Evolutionary conservation across 371 early-diverging fungal species (phyloP).

Genomic region (Haplosporangium sp.): DNA sequence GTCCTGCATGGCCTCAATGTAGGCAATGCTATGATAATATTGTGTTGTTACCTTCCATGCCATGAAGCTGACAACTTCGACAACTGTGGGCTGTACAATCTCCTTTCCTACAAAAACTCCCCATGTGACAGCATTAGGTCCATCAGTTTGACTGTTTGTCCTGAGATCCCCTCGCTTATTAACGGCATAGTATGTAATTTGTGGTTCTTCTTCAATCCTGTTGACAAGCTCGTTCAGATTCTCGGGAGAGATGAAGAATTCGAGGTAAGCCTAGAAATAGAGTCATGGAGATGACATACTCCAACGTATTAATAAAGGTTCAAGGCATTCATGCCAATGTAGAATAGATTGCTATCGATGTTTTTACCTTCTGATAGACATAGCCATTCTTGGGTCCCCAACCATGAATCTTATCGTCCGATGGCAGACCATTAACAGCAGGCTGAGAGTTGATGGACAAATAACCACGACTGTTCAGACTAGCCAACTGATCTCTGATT

Average conservation of each 20-base stretch:
- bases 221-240: slow-evolving; percentile 75
- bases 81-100: slow-evolving; percentile 96
- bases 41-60: slow-evolving; percentile 87
- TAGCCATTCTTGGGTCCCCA: slow-evolving; percentile 98
- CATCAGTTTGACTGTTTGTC: slow-evolving; percentile 86
- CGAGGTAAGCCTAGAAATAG: slow-evolving; percentile 83
- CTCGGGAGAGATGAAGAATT: slow-evolving; percentile 90
- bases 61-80: slow-evolving; percentile 91
- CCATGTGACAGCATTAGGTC: slow-evolving; percentile 98
- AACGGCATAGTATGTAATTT: slow-evolving; percentile 92
- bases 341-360: too few relatives aligned
- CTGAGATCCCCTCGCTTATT: slow-evolving; percentile 88
- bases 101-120: slow-evolving; percentile 99
- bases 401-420: slow-evolving; percentile 84
- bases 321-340: too few relatives aligned
- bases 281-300: not conserved
- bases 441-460: slow-evolving; percentile 97
- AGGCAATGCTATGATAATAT: too few relatives aligned
- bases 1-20: not conserved
- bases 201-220: slow-evolving; percentile 73
- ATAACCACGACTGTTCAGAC: slow-evolving; percentile 85
- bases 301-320: too few relatives aligned
- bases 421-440: slow-evolving; percentile 91
- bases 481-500: slow-evolving; percentile 78
- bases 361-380: slow-evolving; percentile 90